Conservation (phyloP, 2,329 filamentous ascomycete species). For the Fusarium sp. region DNA sequence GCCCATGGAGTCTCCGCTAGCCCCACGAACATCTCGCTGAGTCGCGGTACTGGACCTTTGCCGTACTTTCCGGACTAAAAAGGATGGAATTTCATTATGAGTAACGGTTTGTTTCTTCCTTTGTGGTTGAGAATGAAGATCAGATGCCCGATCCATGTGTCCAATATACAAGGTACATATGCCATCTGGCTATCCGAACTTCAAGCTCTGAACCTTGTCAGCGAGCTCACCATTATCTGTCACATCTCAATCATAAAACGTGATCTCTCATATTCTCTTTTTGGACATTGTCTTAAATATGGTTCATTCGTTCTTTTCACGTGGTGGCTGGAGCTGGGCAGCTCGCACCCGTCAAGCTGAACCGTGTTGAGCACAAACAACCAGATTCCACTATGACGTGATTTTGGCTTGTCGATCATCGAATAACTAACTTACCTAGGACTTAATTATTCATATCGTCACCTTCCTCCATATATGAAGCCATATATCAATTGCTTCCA, state of each 20-base stretch:
- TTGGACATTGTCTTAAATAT: background rate
- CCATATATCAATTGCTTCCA: background rate
- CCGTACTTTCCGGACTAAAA: constrained; percentile 1
- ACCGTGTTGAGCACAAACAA: background rate
- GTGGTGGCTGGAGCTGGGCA: background rate
- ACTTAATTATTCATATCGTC: background rate
- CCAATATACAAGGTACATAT: background rate
- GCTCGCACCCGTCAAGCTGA: background rate
- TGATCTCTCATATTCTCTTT: background rate
- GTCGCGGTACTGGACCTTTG: constrained; percentile 4
- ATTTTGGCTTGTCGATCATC: background rate
- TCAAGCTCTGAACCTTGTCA: background rate
- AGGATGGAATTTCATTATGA: constrained; percentile 13
- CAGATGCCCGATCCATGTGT: background rate
- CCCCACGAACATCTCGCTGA: constrained; percentile 11
- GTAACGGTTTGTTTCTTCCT: constrained; percentile 2
- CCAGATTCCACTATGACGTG: background rate
- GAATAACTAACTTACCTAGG: background rate
- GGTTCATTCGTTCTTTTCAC: background rate
- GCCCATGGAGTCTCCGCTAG: constrained; percentile 13
- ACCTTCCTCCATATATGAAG: background rate
- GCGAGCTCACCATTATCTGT: background rate
- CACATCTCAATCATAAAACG: constrained; percentile 2
- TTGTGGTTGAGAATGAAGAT: constrained; percentile 1
- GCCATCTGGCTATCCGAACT: too few relatives aligned